Evolutionary conservation across 2,329 filamentous ascomycete genomes (phyloP).

Genomic region (Microsporum audouinii): DNA sequence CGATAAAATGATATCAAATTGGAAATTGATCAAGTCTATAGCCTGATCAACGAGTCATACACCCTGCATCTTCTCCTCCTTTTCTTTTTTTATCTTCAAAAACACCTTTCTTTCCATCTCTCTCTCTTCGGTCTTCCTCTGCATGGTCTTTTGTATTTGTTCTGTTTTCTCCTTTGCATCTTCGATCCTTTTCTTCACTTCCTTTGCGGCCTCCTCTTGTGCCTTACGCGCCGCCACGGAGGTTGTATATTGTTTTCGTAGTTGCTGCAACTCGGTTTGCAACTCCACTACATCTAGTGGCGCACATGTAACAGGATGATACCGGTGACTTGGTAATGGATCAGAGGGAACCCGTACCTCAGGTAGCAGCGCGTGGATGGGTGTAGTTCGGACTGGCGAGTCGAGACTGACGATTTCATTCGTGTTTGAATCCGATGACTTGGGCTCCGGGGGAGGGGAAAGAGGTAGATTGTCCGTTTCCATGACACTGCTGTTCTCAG

Average conservation of each 20-base stretch:
- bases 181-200: slow-evolving; percentile 29
- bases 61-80: slow-evolving; percentile 15
- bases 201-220: slow-evolving; percentile 28
- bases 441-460: slow-evolving; percentile 27
- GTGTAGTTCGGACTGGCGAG: slow-evolving; percentile 26
- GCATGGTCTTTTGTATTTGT: slow-evolving; percentile 30
- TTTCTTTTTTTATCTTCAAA: slow-evolving; percentile 32
- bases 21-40: neutral
- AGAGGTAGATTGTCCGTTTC: slow-evolving; percentile 19
- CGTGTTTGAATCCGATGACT: slow-evolving; percentile 7
- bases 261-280: slow-evolving; percentile 23
- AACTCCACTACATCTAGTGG: slow-evolving; percentile 24
- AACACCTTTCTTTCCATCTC: slow-evolving; percentile 34
- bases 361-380: slow-evolving; percentile 30
- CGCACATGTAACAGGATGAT: slow-evolving; percentile 31
- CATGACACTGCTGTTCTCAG: neutral
- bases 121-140: slow-evolving; percentile 34
- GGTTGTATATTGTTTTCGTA: slow-evolving; percentile 29
- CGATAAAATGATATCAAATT: neutral
- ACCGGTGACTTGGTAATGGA: slow-evolving; percentile 24
- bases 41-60: neutral
- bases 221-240: slow-evolving; percentile 27
- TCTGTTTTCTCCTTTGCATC: slow-evolving; percentile 29
- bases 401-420: slow-evolving; percentile 23
- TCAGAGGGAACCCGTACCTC: slow-evolving; percentile 31